phyloP scores from a whole-genome alignment of 169 alveolate genomes.

The Cryptosporidium sp. region DNA sequence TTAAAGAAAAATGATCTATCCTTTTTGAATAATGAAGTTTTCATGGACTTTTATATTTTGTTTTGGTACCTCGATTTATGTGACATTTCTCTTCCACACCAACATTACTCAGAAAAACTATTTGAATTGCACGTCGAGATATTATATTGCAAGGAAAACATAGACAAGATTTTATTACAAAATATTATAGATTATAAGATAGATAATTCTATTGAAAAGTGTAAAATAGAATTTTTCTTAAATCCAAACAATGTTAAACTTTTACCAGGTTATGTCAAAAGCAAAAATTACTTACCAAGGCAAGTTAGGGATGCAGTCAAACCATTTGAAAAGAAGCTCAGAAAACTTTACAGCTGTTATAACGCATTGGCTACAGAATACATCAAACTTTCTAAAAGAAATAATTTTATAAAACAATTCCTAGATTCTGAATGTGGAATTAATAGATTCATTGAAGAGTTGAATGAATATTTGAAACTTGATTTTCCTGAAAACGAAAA shows the following conservation, averaged over 20 bases:
- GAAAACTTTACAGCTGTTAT: conserved; percentile 15
- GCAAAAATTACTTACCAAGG: conserved; percentile 22
- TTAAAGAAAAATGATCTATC: background rate
- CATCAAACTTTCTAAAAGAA: conserved; percentile 2
- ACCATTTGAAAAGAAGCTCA: conserved; percentile 32
- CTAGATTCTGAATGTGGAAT: conserved; percentile 2
- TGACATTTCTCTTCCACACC: conserved; percentile 38
- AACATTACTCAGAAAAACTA: conserved; percentile 38
- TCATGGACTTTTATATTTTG: conserved; percentile 16
- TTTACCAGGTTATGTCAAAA: conserved; percentile 15
- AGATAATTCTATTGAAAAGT: background rate
- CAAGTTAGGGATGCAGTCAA: conserved; percentile 48
- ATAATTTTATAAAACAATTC: background rate
- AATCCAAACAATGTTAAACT: conserved; percentile 21
- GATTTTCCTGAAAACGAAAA: background rate
- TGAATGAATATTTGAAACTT: background rate
- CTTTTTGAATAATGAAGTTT: conserved; percentile 4
- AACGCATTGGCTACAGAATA: conserved; percentile 23
- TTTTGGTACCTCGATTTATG: conserved; percentile 54
- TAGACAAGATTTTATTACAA: conserved; percentile 9
- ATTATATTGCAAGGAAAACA: conserved; percentile 9
- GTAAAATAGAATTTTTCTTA: background rate
- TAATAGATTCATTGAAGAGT: background rate
- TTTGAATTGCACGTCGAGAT: conserved; percentile 29
- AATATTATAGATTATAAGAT: background rate